A percentile compares a stretch with the other conserved stretches of the same genome.
Evolutionary conservation across 768 basidiomycete genomes (phyloP).

Genomic region (Serendipita sp.): DNA sequence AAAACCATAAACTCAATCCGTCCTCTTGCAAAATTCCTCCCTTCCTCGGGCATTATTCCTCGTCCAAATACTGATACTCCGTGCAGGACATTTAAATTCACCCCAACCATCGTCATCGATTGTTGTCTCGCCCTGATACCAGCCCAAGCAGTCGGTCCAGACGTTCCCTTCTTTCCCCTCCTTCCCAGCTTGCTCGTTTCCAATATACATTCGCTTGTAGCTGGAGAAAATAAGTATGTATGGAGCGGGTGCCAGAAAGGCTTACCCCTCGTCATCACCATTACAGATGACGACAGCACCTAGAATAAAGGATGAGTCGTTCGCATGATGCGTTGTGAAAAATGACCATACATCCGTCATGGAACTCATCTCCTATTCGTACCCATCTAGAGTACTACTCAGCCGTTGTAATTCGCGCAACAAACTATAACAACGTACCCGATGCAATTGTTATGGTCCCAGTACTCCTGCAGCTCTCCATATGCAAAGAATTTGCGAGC

Average conservation of each 20-base stretch:
- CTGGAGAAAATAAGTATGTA: not conserved
- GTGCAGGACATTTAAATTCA: constrained; percentile 24
- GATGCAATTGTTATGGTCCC: constrained; percentile 13
- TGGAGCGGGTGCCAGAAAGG: not conserved
- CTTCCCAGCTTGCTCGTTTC: constrained; percentile 19
- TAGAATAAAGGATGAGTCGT: not conserved
- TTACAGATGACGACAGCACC: constrained; percentile 13
- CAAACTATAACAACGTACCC: not conserved
- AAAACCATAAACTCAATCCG: too few species aligned
- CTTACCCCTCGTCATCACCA: constrained; percentile 11
- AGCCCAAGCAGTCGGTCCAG: constrained; percentile 30
- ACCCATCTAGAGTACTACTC: constrained; percentile 8
- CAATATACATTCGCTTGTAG: constrained; percentile 5
- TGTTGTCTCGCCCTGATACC: constrained; percentile 27
- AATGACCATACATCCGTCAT: constrained; percentile 10
- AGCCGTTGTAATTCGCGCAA: too few species aligned
- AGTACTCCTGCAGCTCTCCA: constrained; percentile 12
- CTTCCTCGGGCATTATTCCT: constrained; percentile 24
- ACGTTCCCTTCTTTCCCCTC: constrained; percentile 25
- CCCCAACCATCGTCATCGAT: constrained; percentile 31
- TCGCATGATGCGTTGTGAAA: not conserved
- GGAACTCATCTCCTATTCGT: constrained; percentile 10
- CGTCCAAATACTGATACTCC: constrained; percentile 26
- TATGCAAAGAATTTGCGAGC: constrained; percentile 13
- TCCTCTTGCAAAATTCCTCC: constrained; percentile 19